These are phyloP conservation scores for Candolleomyces eurysporus DNA, from an alignment of 768 basidiomycete species.

Conservation along the genomic window DNA sequence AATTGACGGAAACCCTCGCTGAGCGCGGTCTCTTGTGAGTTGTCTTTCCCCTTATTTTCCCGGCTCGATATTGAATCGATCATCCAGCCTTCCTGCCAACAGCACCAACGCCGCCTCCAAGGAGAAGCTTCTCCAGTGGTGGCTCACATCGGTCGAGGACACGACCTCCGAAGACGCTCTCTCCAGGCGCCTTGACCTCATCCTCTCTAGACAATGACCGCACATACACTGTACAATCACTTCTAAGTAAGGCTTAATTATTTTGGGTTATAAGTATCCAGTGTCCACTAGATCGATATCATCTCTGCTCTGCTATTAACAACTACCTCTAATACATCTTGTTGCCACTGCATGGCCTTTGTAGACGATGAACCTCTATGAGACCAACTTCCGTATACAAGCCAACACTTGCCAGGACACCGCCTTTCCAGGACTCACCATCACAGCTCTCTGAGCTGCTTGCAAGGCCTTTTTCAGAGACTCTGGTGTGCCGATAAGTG, in stretches of 20 bases:
- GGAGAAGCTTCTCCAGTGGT: constrained; percentile 56
- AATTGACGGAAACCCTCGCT: constrained; percentile 62
- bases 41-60: background rate
- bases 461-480: constrained; percentile 30
- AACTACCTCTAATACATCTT: background rate
- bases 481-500: constrained; percentile 17
- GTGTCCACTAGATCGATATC: background rate
- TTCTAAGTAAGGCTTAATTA: background rate
- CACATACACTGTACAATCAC: background rate
- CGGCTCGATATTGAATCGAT: background rate
- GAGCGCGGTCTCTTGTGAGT: constrained; percentile 74
- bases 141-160: constrained; percentile 52
- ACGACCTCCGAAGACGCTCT: constrained; percentile 35
- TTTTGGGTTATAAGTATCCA: background rate
- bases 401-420: constrained; percentile 61
- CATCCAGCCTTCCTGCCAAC: constrained; percentile 18
- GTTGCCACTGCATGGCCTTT: background rate
- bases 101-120: constrained; percentile 43
- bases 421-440: constrained; percentile 54
- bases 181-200: constrained; percentile 50
- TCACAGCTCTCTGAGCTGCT: constrained; percentile 60
- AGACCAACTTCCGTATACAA: constrained; percentile 32
- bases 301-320: background rate
- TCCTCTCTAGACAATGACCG: constrained; percentile 28
- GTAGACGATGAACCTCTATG: background rate